Evolutionary conservation across 2,329 filamentous ascomycete species (phyloP), one percentile per base, ranked within the genome.

Genomic region (Claviceps sp.): DNA sequence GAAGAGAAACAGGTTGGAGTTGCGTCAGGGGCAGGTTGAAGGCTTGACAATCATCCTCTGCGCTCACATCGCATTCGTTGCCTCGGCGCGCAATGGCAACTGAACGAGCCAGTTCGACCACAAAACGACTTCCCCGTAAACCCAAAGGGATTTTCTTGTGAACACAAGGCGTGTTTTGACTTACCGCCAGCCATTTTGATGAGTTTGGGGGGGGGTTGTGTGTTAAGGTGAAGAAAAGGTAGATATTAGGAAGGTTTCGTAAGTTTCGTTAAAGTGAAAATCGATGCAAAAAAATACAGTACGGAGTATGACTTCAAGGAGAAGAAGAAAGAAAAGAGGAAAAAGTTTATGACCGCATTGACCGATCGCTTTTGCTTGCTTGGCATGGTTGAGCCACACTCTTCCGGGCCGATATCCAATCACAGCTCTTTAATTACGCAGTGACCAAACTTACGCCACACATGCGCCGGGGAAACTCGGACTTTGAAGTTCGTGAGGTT

Each of bases 151-250:
- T 36, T 16, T 7, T 26, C 2, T 23, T 44, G 22, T 17, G 26
- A 20, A 11, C 20, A 44, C 20, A 23, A 38, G 3, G 38, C 29
- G 7, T 13, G 22, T 39, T 16, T 20, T 20, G 50, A 72, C 69
- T 71, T 68, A 72, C 69, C 69, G 60, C 68, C 68, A 67, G 69
- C 69, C 69, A 72, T 72, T 67, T 63, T 71, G 65, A 56, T 23
- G 47, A 52, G 39, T 45, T 54, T 47, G 26, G 22, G 49, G 44
- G 43, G 53, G 22, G 50, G n/a, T 23, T 44, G 38, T 8, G 16
- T 44, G 16, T 5, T 8, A 7, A 14, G 7, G 16, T 43, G 53
- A 55, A 49, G 49, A 11, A 5, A 5, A 47, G 42, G 29, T 34
- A 48, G 52, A 45, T 45, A 47, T 54, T 49, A 51, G 49, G 53